phyloP scores from a whole-genome alignment of 805 yeast species.

The Yamadazyma laniorum region DNA sequence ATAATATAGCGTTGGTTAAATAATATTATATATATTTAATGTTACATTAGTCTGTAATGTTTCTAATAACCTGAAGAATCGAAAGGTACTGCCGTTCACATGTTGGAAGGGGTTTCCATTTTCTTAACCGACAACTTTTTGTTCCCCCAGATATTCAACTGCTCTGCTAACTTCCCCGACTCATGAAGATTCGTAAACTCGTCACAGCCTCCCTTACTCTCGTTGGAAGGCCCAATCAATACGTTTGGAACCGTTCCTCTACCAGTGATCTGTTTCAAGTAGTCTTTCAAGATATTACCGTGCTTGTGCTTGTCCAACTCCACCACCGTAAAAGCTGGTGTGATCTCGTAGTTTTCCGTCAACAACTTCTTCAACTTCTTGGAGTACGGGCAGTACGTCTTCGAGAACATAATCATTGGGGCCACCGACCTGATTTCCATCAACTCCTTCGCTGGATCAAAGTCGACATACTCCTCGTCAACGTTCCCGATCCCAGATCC shows the following conservation, averaged over 20 bases:
- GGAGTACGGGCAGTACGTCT: constrained; percentile 71
- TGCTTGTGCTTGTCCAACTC: constrained; percentile 80
- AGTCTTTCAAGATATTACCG: constrained; percentile 73
- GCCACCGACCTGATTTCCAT: constrained; percentile 55
- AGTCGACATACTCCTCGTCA: constrained; percentile 11
- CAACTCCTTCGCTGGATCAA: constrained; percentile 43
- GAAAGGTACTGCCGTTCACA: no score
- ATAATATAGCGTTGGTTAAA: constrained; percentile 4
- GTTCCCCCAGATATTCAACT: constrained; percentile 63
- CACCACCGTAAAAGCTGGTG: constrained; percentile 70
- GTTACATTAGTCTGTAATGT: constrained; percentile 9
- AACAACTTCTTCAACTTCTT: constrained; percentile 67
- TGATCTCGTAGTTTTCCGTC: constrained; percentile 58
- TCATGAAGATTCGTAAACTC: constrained; percentile 67
- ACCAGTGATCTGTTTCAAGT: constrained; percentile 66
- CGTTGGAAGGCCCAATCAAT: constrained; percentile 56
- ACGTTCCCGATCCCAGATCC: background rate
- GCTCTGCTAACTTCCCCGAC: constrained; percentile 49
- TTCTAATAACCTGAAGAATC: background rate
- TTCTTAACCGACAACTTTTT: constrained; percentile 48
- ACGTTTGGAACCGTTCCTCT: constrained; percentile 91
- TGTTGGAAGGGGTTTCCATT: constrained; percentile 57
- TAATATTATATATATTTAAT: constrained; percentile 7
- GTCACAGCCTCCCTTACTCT: constrained; percentile 84
- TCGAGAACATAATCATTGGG: constrained; percentile 64